Evolutionary conservation across 2,329 filamentous ascomycete genomes (phyloP).

Genomic region (Pseudogymnoascus sp.): DNA sequence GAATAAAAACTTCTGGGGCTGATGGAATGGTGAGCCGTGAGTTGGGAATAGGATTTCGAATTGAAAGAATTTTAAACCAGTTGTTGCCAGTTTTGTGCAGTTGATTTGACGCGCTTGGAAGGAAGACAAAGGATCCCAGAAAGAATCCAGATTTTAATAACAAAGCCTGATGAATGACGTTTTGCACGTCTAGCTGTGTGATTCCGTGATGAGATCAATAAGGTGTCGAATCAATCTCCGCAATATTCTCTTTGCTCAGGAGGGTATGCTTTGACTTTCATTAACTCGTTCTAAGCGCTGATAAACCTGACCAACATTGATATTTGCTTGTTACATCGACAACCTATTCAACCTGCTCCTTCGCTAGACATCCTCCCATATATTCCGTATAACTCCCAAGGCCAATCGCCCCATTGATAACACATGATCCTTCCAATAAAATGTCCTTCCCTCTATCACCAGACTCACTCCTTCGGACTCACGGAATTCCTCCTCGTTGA

Average conservation of each 20-base stretch:
- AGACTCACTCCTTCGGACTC: conserved; percentile 1
- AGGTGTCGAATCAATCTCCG: too few species aligned
- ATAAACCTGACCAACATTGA: not conserved
- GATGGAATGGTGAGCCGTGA: too few species aligned
- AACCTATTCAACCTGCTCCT: not conserved
- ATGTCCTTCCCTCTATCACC: not conserved
- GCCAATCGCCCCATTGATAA: not conserved
- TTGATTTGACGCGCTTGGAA: not conserved
- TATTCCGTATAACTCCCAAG: not conserved
- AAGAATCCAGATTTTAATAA: not conserved
- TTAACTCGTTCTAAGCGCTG: not conserved
- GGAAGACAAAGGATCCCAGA: not conserved
- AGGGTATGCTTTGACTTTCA: too few species aligned
- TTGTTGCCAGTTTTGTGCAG: not conserved
- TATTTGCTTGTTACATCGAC: not conserved
- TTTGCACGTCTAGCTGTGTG: not conserved
- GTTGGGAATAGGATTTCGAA: not conserved
- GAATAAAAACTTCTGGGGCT: too few species aligned
- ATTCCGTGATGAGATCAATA: not conserved
- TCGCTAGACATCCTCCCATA: not conserved
- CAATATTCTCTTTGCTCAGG: too few species aligned
- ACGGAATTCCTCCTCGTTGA: conserved; percentile 8
- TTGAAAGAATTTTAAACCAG: not conserved
- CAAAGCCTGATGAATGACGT: not conserved
- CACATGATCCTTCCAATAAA: not conserved